Evolutionary conservation across 2,329 filamentous ascomycete species (phyloP).

Genomic region (Colletotrichum tofieldiae): DNA sequence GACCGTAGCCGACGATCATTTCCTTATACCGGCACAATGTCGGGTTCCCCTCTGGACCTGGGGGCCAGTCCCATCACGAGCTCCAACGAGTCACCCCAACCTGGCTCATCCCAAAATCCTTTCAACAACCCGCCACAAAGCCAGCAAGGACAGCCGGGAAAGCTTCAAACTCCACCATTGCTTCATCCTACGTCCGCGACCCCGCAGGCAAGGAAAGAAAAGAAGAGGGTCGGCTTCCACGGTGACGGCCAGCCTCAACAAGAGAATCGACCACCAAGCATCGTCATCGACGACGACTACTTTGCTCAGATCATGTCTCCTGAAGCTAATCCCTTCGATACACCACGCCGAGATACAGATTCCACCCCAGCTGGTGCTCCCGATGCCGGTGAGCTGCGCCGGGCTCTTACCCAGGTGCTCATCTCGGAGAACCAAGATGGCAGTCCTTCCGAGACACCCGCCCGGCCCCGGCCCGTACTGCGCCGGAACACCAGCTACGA

Average conservation of each 20-base stretch:
- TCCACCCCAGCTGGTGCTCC: constrained; percentile 51
- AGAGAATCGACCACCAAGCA: constrained; percentile 50
- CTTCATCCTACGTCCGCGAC: constrained; percentile 26
- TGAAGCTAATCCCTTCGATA: constrained; percentile 37
- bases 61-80: constrained; percentile 21
- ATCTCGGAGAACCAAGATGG: constrained; percentile 50
- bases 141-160: neutral
- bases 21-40: constrained; percentile 27
- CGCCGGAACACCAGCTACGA: constrained; percentile 62
- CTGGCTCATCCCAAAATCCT: constrained; percentile 3
- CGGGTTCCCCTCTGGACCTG: constrained; percentile 18
- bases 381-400: constrained; percentile 56
- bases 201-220: constrained; percentile 50
- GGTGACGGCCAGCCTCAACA: constrained; percentile 10
- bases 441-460: constrained; percentile 36
- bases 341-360: constrained; percentile 42
- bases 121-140: constrained; percentile 15
- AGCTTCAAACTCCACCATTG: constrained; percentile 31
- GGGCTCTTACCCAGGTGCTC: constrained; percentile 57
- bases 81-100: constrained; percentile 25
- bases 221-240: constrained; percentile 58
- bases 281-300: constrained; percentile 45
- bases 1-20: constrained; percentile 25
- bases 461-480: constrained; percentile 55
- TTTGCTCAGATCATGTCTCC: constrained; percentile 34